A percentile compares a stretch with the other conserved stretches of the same genome.
Evolutionary conservation across 2,329 filamentous ascomycete genomes (phyloP).

Genomic region (Pseudogymnoascus sp.): DNA sequence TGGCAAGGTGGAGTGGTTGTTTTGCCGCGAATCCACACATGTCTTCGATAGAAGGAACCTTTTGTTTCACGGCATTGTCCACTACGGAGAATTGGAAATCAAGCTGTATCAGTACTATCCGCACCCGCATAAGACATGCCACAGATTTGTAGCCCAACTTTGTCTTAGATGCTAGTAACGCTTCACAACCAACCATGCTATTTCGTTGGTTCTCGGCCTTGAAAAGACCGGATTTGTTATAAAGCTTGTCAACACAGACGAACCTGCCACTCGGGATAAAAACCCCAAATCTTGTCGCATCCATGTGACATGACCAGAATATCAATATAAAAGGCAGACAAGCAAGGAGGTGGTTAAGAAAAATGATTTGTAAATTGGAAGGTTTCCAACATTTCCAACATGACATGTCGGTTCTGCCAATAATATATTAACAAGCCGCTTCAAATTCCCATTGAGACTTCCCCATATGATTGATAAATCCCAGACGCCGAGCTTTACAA

Average conservation of each 20-base stretch:
- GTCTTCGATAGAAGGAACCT: neutral
- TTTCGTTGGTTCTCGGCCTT: neutral
- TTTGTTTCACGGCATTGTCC: neutral
- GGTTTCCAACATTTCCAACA: neutral
- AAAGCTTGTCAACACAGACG: neutral
- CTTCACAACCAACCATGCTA: neutral
- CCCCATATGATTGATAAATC: neutral
- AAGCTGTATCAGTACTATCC: neutral
- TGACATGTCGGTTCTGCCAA: neutral
- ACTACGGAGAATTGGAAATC: neutral
- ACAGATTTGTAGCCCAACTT: neutral
- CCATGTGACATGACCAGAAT: neutral
- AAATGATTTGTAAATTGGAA: neutral
- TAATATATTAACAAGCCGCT: neutral
- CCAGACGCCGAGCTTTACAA: neutral
- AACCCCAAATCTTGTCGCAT: neutral
- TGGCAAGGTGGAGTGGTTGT: neutral
- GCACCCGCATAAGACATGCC: slow-evolving; percentile 1
- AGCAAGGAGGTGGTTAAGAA: neutral
- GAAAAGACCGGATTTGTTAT: neutral
- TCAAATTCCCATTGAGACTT: neutral
- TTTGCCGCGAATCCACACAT: neutral
- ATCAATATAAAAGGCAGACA: neutral
- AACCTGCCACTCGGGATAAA: neutral
- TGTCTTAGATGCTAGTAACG: neutral